phyloP scores from a whole-genome alignment of 192 early-diverging fungal species.

The Gaertneriomyces semiglobifer region DNA sequence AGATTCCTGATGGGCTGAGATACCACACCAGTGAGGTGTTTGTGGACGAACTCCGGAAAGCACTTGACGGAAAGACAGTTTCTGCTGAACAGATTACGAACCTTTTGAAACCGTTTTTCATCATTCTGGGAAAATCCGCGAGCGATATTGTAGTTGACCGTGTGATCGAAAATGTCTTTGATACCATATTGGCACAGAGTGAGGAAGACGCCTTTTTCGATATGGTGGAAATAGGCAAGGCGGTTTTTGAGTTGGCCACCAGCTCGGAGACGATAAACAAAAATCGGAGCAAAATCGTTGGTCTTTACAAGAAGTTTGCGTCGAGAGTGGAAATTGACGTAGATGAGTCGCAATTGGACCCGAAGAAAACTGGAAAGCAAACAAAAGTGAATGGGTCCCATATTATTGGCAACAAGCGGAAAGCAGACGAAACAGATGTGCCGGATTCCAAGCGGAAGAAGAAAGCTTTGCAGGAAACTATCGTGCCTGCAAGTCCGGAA shows the following conservation, averaged over 20 bases:
- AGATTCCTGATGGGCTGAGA: constrained; percentile 62
- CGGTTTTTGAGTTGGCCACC: constrained; percentile 8
- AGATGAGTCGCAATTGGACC: constrained; percentile 27
- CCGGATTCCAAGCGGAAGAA: neutral
- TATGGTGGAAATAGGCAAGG: neutral
- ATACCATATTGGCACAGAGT: constrained; percentile 37
- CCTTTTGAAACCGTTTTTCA: constrained; percentile 52
- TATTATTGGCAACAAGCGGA: neutral
- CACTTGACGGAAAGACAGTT: constrained; percentile 43
- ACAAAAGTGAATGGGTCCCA: constrained; percentile 16
- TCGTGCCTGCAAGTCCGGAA: neutral
- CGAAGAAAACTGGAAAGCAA: constrained; percentile 13
- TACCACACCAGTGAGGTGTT: constrained; percentile 72
- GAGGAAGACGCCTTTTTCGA: constrained; percentile 10
- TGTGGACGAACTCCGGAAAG: constrained; percentile 67
- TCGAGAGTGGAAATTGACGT: constrained; percentile 23
- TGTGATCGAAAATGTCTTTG: constrained; percentile 42
- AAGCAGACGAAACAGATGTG: neutral
- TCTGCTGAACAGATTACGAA: constrained; percentile 32
- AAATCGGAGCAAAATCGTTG: constrained; percentile 36
- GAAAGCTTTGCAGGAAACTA: neutral
- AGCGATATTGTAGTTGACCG: constrained; percentile 43
- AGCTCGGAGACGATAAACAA: constrained; percentile 22
- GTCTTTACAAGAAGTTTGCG: constrained; percentile 37
- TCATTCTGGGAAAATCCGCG: constrained; percentile 43